Percentiles rank a stretch among this genome's conserved stretches.
These are phyloP conservation scores for Pseudogymnoascus sp. DNA, from an alignment of 2,329 filamentous ascomycete species.

Conservation along the genomic window DNA sequence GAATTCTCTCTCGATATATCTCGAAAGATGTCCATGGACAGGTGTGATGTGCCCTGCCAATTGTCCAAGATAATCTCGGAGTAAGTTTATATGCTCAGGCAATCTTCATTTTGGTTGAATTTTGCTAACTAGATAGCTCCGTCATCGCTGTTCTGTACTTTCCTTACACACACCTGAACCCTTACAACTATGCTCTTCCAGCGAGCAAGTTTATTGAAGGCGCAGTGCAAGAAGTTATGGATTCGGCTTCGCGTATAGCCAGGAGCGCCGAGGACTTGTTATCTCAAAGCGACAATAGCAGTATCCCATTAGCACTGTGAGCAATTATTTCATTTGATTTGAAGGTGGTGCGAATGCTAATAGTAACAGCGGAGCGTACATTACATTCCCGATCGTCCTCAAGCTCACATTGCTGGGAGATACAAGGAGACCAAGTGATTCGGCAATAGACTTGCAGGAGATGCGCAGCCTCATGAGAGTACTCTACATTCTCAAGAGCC, in stretches of 20 bases:
- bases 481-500: background rate
- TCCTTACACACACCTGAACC: background rate
- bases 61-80: constrained; percentile 1
- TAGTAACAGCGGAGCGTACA: constrained; percentile 1
- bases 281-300: background rate
- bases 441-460: constrained; percentile 2
- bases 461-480: constrained; percentile 8
- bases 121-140: background rate
- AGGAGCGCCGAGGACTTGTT: background rate
- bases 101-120: background rate
- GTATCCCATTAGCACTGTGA: constrained; percentile 8
- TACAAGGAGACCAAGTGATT: background rate
- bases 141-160: background rate
- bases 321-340: background rate
- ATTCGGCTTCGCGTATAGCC: constrained; percentile 5
- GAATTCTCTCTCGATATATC: background rate
- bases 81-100: background rate
- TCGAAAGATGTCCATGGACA: background rate
- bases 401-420: background rate
- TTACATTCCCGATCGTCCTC: constrained; percentile 7
- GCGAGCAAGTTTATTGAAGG: constrained; percentile 5
- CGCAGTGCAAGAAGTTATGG: background rate
- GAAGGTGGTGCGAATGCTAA: background rate
- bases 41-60: constrained; percentile 7
- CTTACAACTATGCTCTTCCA: background rate